Percentiles rank a stretch among this genome's conserved stretches.
Evolutionary conservation across 441 rosid species (phyloP).

Genomic region (Pelargonium australe): DNA sequence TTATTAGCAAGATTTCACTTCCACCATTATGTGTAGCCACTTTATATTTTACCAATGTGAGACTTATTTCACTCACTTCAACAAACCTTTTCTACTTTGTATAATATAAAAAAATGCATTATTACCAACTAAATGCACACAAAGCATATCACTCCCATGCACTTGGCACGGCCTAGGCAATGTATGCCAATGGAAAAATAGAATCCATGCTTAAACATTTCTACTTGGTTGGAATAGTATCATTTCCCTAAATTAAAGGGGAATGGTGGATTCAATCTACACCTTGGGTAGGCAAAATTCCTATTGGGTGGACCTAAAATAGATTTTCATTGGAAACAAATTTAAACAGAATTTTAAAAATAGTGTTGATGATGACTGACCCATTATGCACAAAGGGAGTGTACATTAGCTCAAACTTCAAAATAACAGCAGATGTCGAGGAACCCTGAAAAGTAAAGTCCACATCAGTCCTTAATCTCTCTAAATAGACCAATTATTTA

Average conservation of each 20-base stretch:
- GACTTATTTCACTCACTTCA: too few species aligned
- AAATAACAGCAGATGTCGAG: constrained; percentile 64
- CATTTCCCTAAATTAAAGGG: too few species aligned
- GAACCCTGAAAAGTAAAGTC: constrained; percentile 44
- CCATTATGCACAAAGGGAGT: constrained; percentile 47
- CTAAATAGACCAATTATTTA: not conserved
- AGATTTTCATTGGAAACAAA: not conserved
- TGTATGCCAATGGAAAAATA: not conserved
- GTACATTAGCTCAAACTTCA: constrained; percentile 89
- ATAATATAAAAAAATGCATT: not conserved
- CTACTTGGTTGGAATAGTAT: too few species aligned
- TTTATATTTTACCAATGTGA: too few species aligned
- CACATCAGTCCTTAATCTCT: constrained; percentile 10
- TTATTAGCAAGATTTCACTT: too few species aligned
- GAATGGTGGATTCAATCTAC: too few species aligned
- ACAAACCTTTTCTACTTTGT: not conserved
- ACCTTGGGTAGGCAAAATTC: too few species aligned
- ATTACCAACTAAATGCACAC: not conserved
- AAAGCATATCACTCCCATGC: not conserved
- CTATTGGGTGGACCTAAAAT: not conserved
- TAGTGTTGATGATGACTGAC: constrained; percentile 28
- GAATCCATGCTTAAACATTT: too few species aligned
- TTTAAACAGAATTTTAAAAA: constrained; percentile 6
- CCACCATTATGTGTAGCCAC: too few species aligned
- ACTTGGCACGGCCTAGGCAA: not conserved